Conservation (phyloP, 257 asterid genomes). For the Rehmannia glutinosa region DNA sequence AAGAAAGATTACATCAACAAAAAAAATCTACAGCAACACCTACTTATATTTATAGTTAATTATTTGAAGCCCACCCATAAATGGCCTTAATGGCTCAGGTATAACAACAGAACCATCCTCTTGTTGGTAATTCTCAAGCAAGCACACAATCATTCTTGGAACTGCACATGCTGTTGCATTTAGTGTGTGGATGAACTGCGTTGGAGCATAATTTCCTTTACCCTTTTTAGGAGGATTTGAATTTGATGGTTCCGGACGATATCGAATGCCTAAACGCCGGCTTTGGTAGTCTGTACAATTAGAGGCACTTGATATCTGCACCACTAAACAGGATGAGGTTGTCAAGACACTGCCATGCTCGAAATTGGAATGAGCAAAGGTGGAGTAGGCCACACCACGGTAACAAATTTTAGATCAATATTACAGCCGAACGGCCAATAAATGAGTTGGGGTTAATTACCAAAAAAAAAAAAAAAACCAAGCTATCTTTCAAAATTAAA, state of each 20-base stretch:
- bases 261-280: slow-evolving; percentile 82
- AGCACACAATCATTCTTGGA: slow-evolving; percentile 91
- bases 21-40: not conserved
- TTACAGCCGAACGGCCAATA: not conserved
- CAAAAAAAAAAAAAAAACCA: too few relatives aligned
- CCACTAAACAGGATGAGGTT: not conserved
- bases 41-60: slow-evolving; percentile 34
- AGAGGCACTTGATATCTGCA: slow-evolving; percentile 96
- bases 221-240: slow-evolving; percentile 61
- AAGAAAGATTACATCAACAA: not conserved
- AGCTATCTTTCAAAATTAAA: too few relatives aligned
- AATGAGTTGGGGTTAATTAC: too few relatives aligned
- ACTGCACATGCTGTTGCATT: slow-evolving; percentile 98
- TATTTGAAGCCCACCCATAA: slow-evolving; percentile 72
- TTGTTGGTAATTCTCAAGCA: slow-evolving; percentile 95
- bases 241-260: slow-evolving; percentile 59
- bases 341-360: not conserved
- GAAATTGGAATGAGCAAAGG: not conserved
- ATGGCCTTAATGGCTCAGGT: slow-evolving; percentile 80
- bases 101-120: slow-evolving; percentile 83
- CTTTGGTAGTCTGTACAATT: slow-evolving; percentile 98
- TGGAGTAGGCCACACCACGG: not conserved
- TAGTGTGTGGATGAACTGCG: slow-evolving; percentile 87
- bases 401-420: not conserved
- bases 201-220: slow-evolving; percentile 39